Base-by-base conservation (phyloP, 2,329 filamentous ascomycete genomes). In the Fusarium mangiferae region DNA sequence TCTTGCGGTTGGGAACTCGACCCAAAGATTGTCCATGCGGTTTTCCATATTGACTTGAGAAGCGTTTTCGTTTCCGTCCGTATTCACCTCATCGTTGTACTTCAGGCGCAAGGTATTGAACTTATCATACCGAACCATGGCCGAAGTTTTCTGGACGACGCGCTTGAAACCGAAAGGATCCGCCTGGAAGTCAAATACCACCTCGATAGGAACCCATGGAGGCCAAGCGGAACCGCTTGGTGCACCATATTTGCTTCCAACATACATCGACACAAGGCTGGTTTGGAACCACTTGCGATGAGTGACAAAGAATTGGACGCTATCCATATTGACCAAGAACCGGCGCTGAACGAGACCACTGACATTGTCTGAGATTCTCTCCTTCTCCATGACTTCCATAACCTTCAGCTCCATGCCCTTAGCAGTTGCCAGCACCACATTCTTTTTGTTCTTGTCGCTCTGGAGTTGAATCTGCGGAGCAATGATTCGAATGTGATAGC, bases 351-450 rank as follows among this genome's bases (percentile, higher is more conserved):
- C 96, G 51, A 99, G 88, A 61, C 96, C 97, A 78, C 94, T 98
- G 78, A 99, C 95, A 76, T 94, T 92, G 81, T 99, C 96, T 54
- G 91, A 95, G 64, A 98, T 90, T 69, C 96, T 90, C 78, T 95
- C 92, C 83, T 97, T 98, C 84, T 99, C 96, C 93, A 98, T 98
- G 78, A 99, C 96, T 75, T 98, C 96, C 26, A 99, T 90, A 17
- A 99, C 93, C 84, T 98, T 98, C 64, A 98, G 90, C 82, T 98
- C 95, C 95, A 99, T 99, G 60, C 95, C 94, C 83, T 98, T 98
- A 35, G 95, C 95, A 7, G 96, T 96, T 52, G 98, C 92, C n/a
- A 99, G 87, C 10, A 98, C 93, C n/a, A 97, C 96, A 66, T 97
- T 93, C 82, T 97, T 98, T 70, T 92, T 93, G 82, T 99, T 98